Percentiles rank a stretch among this genome's conserved stretches.
Conservation (phyloP, 129 eudicot species). For the Arctium minus region DNA sequence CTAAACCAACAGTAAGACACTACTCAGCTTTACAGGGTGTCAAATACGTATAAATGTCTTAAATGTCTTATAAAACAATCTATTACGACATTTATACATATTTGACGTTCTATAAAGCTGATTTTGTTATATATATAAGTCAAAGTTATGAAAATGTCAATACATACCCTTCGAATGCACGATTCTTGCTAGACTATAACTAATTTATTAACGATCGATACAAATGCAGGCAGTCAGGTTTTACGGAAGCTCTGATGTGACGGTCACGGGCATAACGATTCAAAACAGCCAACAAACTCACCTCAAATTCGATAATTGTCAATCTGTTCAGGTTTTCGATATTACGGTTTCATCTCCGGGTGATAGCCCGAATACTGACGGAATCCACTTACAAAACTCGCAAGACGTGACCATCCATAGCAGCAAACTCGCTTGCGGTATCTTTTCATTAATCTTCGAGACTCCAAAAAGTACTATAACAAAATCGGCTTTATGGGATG, state of each 20-base stretch:
- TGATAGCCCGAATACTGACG: constrained; percentile 82
- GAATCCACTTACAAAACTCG: constrained; percentile 79
- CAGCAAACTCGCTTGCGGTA: constrained; percentile 67
- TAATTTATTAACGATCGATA: not conserved
- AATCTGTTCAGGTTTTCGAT: constrained; percentile 47
- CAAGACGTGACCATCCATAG: constrained; percentile 52
- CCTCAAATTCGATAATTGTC: constrained; percentile 67
- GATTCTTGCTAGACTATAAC: not conserved
- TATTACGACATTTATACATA: not conserved
- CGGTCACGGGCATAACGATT: constrained; percentile 60
- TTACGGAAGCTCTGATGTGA: constrained; percentile 51
- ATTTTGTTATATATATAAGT: too few species aligned
- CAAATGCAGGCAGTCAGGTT: constrained; percentile 62
- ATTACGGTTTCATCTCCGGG: constrained; percentile 65
- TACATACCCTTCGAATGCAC: not conserved
- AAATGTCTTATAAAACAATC: not conserved
- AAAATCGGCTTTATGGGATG: not conserved
- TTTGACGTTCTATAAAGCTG: not conserved
- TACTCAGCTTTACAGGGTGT: not conserved
- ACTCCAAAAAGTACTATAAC: not conserved
- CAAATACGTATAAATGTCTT: not conserved
- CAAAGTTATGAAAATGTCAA: not conserved
- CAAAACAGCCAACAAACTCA: constrained; percentile 72
- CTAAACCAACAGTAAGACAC: constrained; percentile 55
- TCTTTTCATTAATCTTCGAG: not conserved